A percentile compares a stretch with the other conserved stretches of the same genome.
These are phyloP conservation scores for Porcisia hertigi DNA, from an alignment of 208 protist genomes.

Conservation along the genomic window DNA sequence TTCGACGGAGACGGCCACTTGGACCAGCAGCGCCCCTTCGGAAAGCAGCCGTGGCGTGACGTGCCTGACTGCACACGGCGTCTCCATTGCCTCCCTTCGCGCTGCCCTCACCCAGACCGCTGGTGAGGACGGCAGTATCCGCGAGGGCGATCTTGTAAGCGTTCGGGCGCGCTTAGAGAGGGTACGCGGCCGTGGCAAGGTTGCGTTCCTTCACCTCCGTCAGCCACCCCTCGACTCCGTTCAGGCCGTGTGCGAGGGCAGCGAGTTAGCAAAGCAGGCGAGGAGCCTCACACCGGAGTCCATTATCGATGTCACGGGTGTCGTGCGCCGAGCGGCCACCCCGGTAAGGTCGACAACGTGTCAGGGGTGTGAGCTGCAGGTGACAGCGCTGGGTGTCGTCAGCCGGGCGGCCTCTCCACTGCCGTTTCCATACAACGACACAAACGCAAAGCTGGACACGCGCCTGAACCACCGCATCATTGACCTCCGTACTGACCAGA, in stretches of 20 bases:
- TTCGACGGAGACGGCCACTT: neutral
- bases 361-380: constrained; percentile 61
- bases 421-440: constrained; percentile 89
- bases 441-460: constrained; percentile 85
- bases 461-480: constrained; percentile 96
- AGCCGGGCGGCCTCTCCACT: constrained; percentile 58
- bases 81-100: constrained; percentile 21
- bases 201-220: constrained; percentile 76
- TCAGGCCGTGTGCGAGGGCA: constrained; percentile 65
- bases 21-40: neutral
- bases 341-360: constrained; percentile 60
- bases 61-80: constrained; percentile 22
- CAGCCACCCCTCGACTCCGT: constrained; percentile 66
- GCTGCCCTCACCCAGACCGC: neutral
- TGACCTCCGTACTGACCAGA: constrained; percentile 96
- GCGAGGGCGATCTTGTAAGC: constrained; percentile 8
- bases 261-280: constrained; percentile 31
- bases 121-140: neutral
- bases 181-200: constrained; percentile 49
- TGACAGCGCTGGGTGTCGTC: constrained; percentile 42
- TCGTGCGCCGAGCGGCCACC: constrained; percentile 30
- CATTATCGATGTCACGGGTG: constrained; percentile 65
- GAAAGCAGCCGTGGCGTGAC: neutral
- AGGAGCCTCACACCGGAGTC: constrained; percentile 64
- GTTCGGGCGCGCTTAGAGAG: constrained; percentile 69